Evolutionary conservation across 768 basidiomycete genomes (phyloP), one percentile per base, ranked within the genome.

Genomic region (Leccinum disarticulatum): DNA sequence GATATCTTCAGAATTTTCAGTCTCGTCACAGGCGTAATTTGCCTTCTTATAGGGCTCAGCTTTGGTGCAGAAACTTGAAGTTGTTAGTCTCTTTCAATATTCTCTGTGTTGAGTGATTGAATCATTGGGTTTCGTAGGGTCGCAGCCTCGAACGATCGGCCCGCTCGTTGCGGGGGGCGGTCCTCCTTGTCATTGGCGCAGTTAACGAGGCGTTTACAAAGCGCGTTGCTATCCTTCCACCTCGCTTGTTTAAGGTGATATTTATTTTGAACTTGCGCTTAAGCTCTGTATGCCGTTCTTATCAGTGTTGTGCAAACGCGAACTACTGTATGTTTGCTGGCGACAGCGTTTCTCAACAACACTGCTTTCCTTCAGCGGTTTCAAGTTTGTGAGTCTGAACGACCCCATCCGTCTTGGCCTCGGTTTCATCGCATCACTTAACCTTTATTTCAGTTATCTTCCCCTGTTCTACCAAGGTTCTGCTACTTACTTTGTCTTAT

Each of bases 11-110:
- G 90, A 11, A 77, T 93, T 31, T 58, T 74, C 19, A 73, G 88
- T 27, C 79, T 91, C n/a, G 80, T 90, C 28, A 73, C 73, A 11
- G 88, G 89, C 1, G 79, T 90, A 11, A 76, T 89, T n/a, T 84
- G 82, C 59, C 61, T 91, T 10, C 76, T 93, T 15, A 68, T 91
- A 22, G 90, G 90, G 0, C 87, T 93, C 70, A 88, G 87, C 68
- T 81, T 80, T 59, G 82, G 88, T 63, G 82, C 88, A 66, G 83
- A 79, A 0, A 81, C n/a, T n/a, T n/a, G n/a, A n/a, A n/a, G 75
- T 57, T 91, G 89, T 88, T 47, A 64, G 86, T 77, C 27, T 77
- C 27, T 33, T 22, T 3, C 6, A 17, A 28, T 49, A 1, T 52
- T n/a, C 15, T 41, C n/a, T n/a, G 53, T 7, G 35, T 60, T 57